A percentile compares a stretch with the other conserved stretches of the same genome.
Conservation (phyloP, 768 basidiomycete genomes). For the Russula foetens region DNA sequence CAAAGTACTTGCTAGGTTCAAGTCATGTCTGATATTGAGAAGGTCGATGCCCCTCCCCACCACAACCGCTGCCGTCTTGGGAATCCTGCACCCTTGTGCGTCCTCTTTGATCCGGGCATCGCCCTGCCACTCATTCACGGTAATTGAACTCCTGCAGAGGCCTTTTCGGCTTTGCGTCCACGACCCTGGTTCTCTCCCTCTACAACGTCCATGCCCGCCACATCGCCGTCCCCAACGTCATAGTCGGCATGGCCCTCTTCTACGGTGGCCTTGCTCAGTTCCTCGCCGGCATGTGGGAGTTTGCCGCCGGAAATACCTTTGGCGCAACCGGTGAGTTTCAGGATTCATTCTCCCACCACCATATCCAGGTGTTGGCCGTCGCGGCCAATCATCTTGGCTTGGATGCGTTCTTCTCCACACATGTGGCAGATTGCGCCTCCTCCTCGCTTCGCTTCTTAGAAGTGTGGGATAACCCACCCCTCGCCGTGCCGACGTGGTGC, state of each 20-base stretch:
- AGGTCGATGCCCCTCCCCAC: slow-evolving; percentile 14
- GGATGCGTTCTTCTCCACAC: no score
- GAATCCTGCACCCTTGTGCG: slow-evolving; percentile 55
- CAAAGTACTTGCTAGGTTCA: not conserved
- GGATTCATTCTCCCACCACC: no score
- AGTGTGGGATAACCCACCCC: no score
- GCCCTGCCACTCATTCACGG: slow-evolving; percentile 32
- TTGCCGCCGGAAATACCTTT: slow-evolving; percentile 51
- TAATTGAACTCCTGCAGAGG: slow-evolving; percentile 57
- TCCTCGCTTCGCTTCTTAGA: no score
- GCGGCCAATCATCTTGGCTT: no score
- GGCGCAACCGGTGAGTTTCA: slow-evolving; percentile 62
- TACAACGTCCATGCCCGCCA: slow-evolving; percentile 59
- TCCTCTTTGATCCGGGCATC: not conserved
- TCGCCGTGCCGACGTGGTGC: not conserved
- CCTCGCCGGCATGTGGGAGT: slow-evolving; percentile 80
- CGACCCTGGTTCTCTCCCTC: slow-evolving; percentile 71
- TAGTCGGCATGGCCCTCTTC: slow-evolving; percentile 82
- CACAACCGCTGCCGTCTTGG: slow-evolving; percentile 31
- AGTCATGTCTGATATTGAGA: slow-evolving; percentile 33
- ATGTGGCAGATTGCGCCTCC: no score
- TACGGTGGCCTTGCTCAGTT: slow-evolving; percentile 81
- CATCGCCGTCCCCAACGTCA: slow-evolving; percentile 53
- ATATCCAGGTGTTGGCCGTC: not conserved
- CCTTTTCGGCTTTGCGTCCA: slow-evolving; percentile 77